phyloP scores from a whole-genome alignment of 1,139 yeast genomes.

The Saccharomyces hybrid region DNA sequence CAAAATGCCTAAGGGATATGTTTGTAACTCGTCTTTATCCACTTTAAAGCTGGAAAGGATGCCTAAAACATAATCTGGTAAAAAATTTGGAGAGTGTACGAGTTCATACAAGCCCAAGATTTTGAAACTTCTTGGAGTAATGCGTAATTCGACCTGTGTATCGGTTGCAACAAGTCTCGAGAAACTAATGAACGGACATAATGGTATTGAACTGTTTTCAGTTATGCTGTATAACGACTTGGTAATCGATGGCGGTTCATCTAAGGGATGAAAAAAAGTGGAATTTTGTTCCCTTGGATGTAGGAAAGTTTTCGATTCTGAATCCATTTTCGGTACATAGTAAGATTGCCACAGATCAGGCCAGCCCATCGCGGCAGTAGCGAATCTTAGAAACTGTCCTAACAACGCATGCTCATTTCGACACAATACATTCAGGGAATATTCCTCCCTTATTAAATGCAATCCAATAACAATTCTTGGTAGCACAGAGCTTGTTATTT shows the following conservation, averaged over 20 bases:
- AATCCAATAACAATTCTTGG: conserved; percentile 63
- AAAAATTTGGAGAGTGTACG: conserved; percentile 48
- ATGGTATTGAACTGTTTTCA: conserved; percentile 21
- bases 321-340: conserved; percentile 36
- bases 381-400: conserved; percentile 51
- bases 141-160: conserved; percentile 48
- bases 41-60: conserved; percentile 52
- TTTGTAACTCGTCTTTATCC: conserved; percentile 47
- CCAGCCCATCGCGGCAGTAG: conserved; percentile 72
- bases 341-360: conserved; percentile 55
- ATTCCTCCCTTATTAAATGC: conserved; percentile 74
- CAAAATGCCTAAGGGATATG: conserved; percentile 66
- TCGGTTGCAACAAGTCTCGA: conserved; percentile 64
- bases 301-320: neutral
- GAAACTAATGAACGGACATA: conserved; percentile 50
- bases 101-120: conserved; percentile 55
- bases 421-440: conserved; percentile 49
- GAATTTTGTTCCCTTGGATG: neutral
- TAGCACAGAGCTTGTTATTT: conserved; percentile 22
- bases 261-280: conserved; percentile 26
- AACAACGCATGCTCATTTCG: conserved; percentile 36
- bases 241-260: conserved; percentile 30
- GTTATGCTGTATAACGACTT: conserved; percentile 30
- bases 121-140: conserved; percentile 60
- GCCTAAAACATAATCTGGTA: conserved; percentile 48